Evolutionary conservation across 345 rosid species (phyloP).

Genomic region (Psidium friedrichsthalianum): DNA sequence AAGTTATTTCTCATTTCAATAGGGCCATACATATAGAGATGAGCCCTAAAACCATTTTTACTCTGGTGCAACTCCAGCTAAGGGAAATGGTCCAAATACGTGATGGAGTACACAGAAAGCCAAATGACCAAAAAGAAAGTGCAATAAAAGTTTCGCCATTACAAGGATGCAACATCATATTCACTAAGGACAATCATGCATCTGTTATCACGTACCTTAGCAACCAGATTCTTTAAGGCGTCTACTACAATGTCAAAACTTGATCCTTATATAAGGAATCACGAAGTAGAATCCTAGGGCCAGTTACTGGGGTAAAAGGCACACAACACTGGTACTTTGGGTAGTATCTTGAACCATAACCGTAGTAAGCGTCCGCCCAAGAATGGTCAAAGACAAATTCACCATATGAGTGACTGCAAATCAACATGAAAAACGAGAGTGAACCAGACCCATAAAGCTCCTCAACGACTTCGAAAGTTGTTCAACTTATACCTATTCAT

Average conservation of each 20-base stretch:
- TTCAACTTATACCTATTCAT: not conserved
- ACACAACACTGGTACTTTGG: constrained; percentile 96
- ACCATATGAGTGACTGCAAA: constrained; percentile 81
- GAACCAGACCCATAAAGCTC: not conserved
- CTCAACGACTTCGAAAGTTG: not conserved
- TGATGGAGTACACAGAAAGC: not conserved
- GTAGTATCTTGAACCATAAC: constrained; percentile 77
- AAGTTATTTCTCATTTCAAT: not conserved
- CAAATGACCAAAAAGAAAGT: not conserved
- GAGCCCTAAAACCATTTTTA: not conserved
- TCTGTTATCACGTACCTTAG: constrained; percentile 34
- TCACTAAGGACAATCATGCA: not conserved
- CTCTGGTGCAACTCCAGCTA: not conserved
- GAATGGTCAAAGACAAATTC: constrained; percentile 96
- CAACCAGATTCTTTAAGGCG: constrained; percentile 50
- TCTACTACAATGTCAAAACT: constrained; percentile 55
- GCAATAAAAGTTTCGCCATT: not conserved
- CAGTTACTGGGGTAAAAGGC: constrained; percentile 95
- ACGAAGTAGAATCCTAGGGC: constrained; percentile 76
- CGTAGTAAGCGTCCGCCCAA: constrained; percentile 93
- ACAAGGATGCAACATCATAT: not conserved
- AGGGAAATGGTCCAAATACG: not conserved
- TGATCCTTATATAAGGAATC: constrained; percentile 50
- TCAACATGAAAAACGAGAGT: constrained; percentile 12
- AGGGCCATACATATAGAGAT: not conserved